phyloP scores from a whole-genome alignment of 495 filamentous ascomycete genomes.

The Penicillium mononematosum region DNA sequence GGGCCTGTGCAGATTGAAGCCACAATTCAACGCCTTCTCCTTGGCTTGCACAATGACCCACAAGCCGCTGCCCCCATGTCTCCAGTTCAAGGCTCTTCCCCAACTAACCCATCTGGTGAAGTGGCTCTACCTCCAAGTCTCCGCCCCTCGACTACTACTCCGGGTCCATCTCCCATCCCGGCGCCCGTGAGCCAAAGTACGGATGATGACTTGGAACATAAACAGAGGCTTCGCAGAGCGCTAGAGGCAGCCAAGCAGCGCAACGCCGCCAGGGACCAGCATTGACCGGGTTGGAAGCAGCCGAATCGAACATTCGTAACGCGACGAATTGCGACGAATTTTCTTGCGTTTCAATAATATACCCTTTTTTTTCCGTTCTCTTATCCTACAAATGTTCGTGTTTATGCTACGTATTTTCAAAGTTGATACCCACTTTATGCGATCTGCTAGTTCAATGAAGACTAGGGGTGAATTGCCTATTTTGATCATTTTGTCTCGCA shows the following conservation, averaged over 20 bases:
- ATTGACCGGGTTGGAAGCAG: slow-evolving; percentile 8
- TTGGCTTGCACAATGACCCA: slow-evolving; percentile 31
- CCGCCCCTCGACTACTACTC: slow-evolving; percentile 18
- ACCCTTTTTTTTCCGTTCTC: slow-evolving; percentile 5
- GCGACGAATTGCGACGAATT: slow-evolving; percentile 31
- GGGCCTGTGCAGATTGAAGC: slow-evolving; percentile 37
- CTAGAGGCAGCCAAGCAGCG: slow-evolving; percentile 51
- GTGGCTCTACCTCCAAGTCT: slow-evolving; percentile 20
- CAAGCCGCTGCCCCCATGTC: slow-evolving; percentile 17
- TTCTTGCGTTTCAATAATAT: slow-evolving; percentile 17
- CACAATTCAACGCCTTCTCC: slow-evolving; percentile 34
- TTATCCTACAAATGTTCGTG: slow-evolving; percentile 5
- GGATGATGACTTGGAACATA: slow-evolving; percentile 39
- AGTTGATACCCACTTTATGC: slow-evolving; percentile 17
- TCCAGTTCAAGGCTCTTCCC: slow-evolving; percentile 11
- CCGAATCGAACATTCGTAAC: slow-evolving; percentile 13
- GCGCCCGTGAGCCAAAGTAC: slow-evolving; percentile 5
- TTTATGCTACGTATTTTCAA: not conserved
- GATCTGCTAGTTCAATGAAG: slow-evolving; percentile 10
- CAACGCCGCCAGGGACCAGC: slow-evolving; percentile 41
- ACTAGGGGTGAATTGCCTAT: slow-evolving; percentile 8
- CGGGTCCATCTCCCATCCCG: slow-evolving; percentile 16
- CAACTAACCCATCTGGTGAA: slow-evolving; percentile 20
- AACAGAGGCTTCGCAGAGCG: slow-evolving; percentile 47
- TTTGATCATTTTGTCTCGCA: slow-evolving; percentile 4